Percentiles rank a stretch among this genome's conserved stretches.
Evolutionary conservation across 148 eudicot genomes (phyloP).

Genomic region (Cornus florida): DNA sequence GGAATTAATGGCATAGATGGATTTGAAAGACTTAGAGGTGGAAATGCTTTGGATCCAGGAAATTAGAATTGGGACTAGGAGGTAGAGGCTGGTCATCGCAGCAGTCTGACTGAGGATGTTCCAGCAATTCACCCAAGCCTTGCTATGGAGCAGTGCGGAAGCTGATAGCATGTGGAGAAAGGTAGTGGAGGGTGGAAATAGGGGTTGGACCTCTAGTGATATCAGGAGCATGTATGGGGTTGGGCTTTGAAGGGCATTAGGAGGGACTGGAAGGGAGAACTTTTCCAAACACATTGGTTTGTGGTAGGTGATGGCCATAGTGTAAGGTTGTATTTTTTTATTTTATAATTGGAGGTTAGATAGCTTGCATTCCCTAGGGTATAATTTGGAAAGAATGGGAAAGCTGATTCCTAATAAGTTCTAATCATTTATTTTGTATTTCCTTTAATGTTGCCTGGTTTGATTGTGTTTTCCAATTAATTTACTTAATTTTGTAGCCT

Average conservation of each 20-base stretch:
- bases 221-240: no score
- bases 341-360: no score
- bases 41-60: not conserved
- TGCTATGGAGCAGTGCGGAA: no score
- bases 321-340: no score
- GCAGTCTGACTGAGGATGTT: not conserved
- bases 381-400: not conserved
- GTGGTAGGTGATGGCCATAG: no score
- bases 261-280: no score
- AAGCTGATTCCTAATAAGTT: not conserved
- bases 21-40: not conserved
- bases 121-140: no score
- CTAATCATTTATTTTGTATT: not conserved
- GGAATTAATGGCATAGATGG: not conserved
- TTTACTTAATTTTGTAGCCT: constrained; percentile 52
- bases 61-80: not conserved
- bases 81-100: not conserved
- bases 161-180: no score
- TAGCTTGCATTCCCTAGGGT: not conserved
- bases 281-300: no score
- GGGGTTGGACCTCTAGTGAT: no score
- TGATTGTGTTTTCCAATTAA: not conserved
- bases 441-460: not conserved
- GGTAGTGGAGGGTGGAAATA: no score
- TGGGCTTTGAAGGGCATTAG: no score